Base-by-base conservation (phyloP, 2,329 filamentous ascomycete genomes). In the Tolypocladium pustulatum region DNA sequence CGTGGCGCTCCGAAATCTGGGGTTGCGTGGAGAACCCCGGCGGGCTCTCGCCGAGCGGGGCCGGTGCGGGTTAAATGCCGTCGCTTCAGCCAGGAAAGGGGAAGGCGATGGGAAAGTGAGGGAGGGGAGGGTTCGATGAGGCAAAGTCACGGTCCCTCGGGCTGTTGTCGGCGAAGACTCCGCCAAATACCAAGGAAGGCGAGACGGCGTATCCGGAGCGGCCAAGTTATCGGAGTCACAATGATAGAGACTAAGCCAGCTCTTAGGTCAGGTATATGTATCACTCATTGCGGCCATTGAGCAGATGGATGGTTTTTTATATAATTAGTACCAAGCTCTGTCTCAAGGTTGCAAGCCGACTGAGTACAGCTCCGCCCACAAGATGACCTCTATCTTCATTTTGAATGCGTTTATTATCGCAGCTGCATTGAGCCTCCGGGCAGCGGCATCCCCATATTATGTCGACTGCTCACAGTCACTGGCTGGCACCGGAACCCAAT, bases 401-500 rank as follows among this genome's bases (percentile, higher is more conserved):
- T 30, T 41, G 36, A 58, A 30, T 4, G 37, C 57, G 4, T 25
- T 58, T 4, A 20, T 58, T 22, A 8, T 27, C 15, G 30, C 36
- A 17, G 30, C n/a, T n/a, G 10, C 30, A 4, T 52, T 60, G 2
- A 2, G 37, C 22, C 15, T 53, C n/a, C 36, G 15, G 7, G 43
- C 46, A 17, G 34, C 46, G 17, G 58, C 56, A 9, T 60, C 52
- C 34, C 54, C 55, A 37, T 64, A 63, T 38, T 66, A 67, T 32
- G 56, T 66, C 2, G 65, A 67, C 46, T 67, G 65, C 59, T 60
- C 56, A 1, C 57, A 57, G 17, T 17, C 56, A 4, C 56, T 36
- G 15, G 20, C 54, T 4, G 63, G 64, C 40, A 52, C 56, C 22
- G 65, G 65, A 7, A 64, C 60, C 32, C 49, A 59, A 20, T 20